Evolutionary conservation across 768 basidiomycete species (phyloP).

Genomic region (Tylopilus felleus): DNA sequence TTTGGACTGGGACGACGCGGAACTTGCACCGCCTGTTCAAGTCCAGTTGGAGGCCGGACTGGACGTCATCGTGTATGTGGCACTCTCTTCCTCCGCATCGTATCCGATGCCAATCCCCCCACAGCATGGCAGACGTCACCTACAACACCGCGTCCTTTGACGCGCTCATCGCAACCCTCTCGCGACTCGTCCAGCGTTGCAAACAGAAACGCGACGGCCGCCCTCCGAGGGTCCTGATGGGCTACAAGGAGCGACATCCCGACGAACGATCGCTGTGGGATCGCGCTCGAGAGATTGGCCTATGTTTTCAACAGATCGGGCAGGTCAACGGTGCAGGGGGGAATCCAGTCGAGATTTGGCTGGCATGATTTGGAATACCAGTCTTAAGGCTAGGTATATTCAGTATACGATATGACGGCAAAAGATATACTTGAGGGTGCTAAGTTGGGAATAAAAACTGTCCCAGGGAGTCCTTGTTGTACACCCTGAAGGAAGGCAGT

Average conservation of each 20-base stretch:
- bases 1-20: conserved; percentile 76
- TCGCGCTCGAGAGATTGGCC: conserved; percentile 48
- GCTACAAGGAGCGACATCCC: conserved; percentile 83
- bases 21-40: conserved; percentile 45
- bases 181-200: conserved; percentile 38
- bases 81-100: neutral
- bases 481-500: no score
- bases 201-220: conserved; percentile 15
- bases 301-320: conserved; percentile 56
- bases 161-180: conserved; percentile 66
- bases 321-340: conserved; percentile 58
- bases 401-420: no score
- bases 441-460: no score
- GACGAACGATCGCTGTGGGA: conserved; percentile 76
- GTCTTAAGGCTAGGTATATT: no score
- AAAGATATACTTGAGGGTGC: no score
- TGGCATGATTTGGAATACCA: conserved; percentile 37
- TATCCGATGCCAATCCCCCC: neutral
- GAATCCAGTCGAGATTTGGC: conserved; percentile 69
- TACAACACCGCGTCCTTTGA: conserved; percentile 89
- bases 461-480: no score
- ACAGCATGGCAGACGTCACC: conserved; percentile 90
- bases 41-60: conserved; percentile 40
- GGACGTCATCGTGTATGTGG: conserved; percentile 67
- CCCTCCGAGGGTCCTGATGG: conserved; percentile 58